Evolutionary conservation across 2,329 filamentous ascomycete genomes (phyloP).

Genomic region (Parastagonospora nodorum): DNA sequence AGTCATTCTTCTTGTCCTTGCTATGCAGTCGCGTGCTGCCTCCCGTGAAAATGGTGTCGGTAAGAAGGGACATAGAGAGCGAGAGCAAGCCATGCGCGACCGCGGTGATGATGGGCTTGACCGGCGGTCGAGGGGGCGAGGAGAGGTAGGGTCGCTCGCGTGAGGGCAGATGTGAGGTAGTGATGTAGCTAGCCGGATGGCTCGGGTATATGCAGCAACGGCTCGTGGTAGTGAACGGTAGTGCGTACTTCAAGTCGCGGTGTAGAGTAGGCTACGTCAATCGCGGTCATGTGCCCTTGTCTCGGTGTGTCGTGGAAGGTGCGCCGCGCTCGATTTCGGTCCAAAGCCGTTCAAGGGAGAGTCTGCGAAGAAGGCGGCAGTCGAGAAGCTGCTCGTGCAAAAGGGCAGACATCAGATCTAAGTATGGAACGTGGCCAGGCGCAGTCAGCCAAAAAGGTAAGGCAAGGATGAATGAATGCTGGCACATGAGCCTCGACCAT

Average conservation of each 20-base stretch:
- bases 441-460: background rate
- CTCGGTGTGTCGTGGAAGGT: conserved; percentile 26
- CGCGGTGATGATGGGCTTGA: conserved; percentile 14
- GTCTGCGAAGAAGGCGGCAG: too few species aligned
- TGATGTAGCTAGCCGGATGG: conserved; percentile 4
- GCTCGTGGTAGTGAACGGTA: conserved; percentile 4
- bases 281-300: conserved; percentile 23
- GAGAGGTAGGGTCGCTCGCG: conserved; percentile 2
- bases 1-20: conserved; percentile 15
- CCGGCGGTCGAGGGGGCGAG: conserved; percentile 12
- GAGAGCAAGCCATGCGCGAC: conserved; percentile 40
- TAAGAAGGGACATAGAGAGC: conserved; percentile 44
- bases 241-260: conserved; percentile 17
- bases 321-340: conserved; percentile 12
- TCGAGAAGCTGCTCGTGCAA: background rate
- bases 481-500: conserved; percentile 14
- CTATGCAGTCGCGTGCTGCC: conserved; percentile 37
- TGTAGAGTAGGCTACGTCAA: conserved; percentile 6
- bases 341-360: background rate
- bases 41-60: conserved; percentile 39
- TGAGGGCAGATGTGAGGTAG: background rate
- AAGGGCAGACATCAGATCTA: conserved; percentile 7
- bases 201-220: conserved; percentile 1
- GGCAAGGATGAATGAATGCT: conserved; percentile 9
- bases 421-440: conserved; percentile 3